Base-by-base conservation (phyloP, 108 stramenopile genomes). In the Fragilaria crotonensis region DNA sequence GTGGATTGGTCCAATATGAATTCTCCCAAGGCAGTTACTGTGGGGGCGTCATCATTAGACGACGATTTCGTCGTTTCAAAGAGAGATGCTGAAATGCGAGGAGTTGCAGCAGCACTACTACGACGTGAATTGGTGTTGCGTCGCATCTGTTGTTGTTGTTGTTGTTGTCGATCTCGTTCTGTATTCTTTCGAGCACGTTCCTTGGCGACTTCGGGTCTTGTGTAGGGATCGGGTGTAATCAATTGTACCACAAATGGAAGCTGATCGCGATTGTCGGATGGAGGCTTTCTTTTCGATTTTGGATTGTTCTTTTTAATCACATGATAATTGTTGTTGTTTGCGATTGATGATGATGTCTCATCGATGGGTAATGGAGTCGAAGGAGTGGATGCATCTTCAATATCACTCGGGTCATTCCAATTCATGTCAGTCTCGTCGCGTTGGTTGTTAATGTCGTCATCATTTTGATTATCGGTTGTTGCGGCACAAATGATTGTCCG, bases 201-300 rank as follows among this genome's bases (percentile, higher is more conserved):
- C 78, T 30, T 67, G 52, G 30, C 30, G 7, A 19, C 3, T 25
- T 33, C 18, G 25, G 56, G 19, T 50, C 0, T 75, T 45, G 83
- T 87, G 64, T 91, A 91, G 5, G 90, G 90, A 72, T 87, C 82
- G 0, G 90, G 90, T 25, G 84, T 91, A 22, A 64, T 57, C 0
- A 74, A 66, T 44, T 70, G 57, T 11, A 91, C 83, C 3, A 75
- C 48, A 52, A 85, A 91, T 14, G 85, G 90, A 5, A 91, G 57
- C 3, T 69, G 48, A 61, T 91, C 90, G 2, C 90, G 77, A 71
- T 91, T 87, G 63, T 91, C 89, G 28, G 36, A 41, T 41, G 36
- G 36, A 11, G 36, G 14, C 7, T 41, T 11, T 14, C 14, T 41
- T 41, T 7, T 41, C 7, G 36, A 41, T 63, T 56, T 67, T 78